Evolutionary conservation across 129 eudicot genomes (phyloP).

Genomic region (Ambrosia trifida): DNA sequence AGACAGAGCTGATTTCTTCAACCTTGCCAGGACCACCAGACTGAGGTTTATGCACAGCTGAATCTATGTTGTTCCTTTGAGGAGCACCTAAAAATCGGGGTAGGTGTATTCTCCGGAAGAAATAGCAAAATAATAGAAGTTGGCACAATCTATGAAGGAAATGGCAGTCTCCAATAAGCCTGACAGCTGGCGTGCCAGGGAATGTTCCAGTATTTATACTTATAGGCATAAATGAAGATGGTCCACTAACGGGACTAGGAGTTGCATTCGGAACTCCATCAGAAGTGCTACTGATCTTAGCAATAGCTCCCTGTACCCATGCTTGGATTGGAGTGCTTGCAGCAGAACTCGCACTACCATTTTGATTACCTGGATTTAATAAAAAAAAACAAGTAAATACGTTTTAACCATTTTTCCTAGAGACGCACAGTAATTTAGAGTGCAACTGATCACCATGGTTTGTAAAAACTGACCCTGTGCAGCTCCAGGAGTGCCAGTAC

Average conservation of each 20-base stretch:
- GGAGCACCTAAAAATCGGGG: slow-evolving; percentile 63
- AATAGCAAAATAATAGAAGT: slow-evolving; percentile 81
- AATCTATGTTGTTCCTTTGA: slow-evolving; percentile 72
- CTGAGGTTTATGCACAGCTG: slow-evolving; percentile 61
- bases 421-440: background rate
- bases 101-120: slow-evolving; percentile 79
- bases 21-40: slow-evolving; percentile 57
- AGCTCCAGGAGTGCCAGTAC: slow-evolving; percentile 64
- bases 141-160: slow-evolving; percentile 95
- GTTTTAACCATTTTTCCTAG: background rate
- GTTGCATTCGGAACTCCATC: slow-evolving; percentile 74
- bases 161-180: slow-evolving; percentile 96
- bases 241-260: slow-evolving; percentile 83
- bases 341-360: slow-evolving; percentile 71
- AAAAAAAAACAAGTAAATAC: slow-evolving; percentile 15
- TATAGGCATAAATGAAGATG: slow-evolving; percentile 90
- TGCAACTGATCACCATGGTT: too few species aligned
- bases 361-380: slow-evolving; percentile 61
- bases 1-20: slow-evolving; percentile 66
- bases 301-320: slow-evolving; percentile 99
- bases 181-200: slow-evolving; percentile 99
- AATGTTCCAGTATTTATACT: slow-evolving; percentile 96
- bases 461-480: slow-evolving; percentile 58
- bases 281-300: slow-evolving; percentile 83
- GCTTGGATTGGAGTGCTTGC: slow-evolving; percentile 96